Evolutionary conservation across 225 moss, liverwort and hornwort species (phyloP).

Genomic region (Lunularia cruciata): DNA sequence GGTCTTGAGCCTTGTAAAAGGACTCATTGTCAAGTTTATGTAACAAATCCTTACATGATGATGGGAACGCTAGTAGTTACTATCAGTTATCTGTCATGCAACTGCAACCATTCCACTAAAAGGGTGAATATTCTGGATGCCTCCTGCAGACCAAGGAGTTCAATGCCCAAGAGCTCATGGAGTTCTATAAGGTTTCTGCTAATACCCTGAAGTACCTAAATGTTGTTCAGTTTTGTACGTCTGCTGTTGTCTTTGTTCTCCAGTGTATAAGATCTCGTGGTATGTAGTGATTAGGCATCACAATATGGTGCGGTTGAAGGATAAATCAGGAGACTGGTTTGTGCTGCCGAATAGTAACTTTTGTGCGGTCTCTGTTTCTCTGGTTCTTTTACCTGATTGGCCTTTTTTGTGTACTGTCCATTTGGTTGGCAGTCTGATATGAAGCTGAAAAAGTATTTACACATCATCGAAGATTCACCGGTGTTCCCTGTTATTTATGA

Average conservation of each 20-base stretch:
- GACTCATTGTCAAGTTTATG: too few relatives aligned
- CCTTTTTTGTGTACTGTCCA: too few relatives aligned
- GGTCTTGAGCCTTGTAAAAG: too few relatives aligned
- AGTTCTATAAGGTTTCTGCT: conserved; percentile 79
- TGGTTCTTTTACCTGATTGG: too few relatives aligned
- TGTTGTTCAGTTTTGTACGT: not conserved
- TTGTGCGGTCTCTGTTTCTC: too few relatives aligned
- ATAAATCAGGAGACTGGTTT: too few relatives aligned
- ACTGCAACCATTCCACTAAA: too few relatives aligned
- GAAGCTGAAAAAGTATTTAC: conserved; percentile 90
- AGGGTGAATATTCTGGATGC: not conserved
- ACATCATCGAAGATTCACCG: conserved; percentile 75
- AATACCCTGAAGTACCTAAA: not conserved
- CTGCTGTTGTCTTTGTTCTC: not conserved
- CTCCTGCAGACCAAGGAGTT: conserved; percentile 82
- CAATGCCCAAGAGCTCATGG: conserved; percentile 76
- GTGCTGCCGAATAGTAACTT: too few relatives aligned
- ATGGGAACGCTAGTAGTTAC: too few relatives aligned
- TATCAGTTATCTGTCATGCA: too few relatives aligned
- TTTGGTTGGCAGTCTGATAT: conserved; percentile 52
- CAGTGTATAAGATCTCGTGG: not conserved
- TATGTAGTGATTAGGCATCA: not conserved
- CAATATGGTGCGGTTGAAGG: too few relatives aligned
- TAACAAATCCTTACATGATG: too few relatives aligned
- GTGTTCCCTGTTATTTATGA: conserved; percentile 94